Base-by-base conservation (phyloP, 129 eudicot genomes). In the Chrysanthemum lavandulifolium region DNA sequence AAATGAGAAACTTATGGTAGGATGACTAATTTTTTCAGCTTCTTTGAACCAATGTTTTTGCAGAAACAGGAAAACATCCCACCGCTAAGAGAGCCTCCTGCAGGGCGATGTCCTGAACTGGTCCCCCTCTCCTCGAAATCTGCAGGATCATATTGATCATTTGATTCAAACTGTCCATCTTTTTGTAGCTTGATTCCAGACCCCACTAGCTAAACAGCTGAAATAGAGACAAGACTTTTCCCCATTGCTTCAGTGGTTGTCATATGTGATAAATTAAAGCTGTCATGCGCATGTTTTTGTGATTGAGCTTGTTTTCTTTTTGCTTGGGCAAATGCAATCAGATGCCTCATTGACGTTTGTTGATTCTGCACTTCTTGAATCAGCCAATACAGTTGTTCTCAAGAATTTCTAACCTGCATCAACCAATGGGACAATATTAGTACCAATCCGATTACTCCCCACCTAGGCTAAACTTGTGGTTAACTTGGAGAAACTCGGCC, bases 241-340 rank as follows among this genome's bases (percentile, higher is more conserved):
- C 57, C 80, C 48, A 25, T 53, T 79, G 84, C 68, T 60, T 85
- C 91, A 29, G 61, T 53, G 74, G 72, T 49, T 13, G 85, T 49
- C 25, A 68, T 59, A 36, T 74, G 81, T 55, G 79, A 13, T 52
- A 68, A 74, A 72, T 65, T 61, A 25, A 63, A 56, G 64, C 73
- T 58, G 27, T 83, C 87, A 66, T 73, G 84, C 59, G 21, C 64
- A 67, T 78, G 15, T 71, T 68, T 86, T 65, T 92, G 96, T 56
- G 81, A 67, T 67, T 85, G 90, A 71, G 96, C 88, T 81, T 82
- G 83, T 72, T 73, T 82, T 72, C 88, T 83, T 76, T 88, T 92
- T 19, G 96, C 96, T 81, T 92, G 98, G 69, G 98, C 98, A 75
- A 87, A 95, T 25, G 96, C 97, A 72, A 90, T 93, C 50, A 93